These are phyloP conservation scores for Monosporozyma yasuniensis DNA, from an alignment of 805 yeast genomes.

Conservation along the genomic window DNA sequence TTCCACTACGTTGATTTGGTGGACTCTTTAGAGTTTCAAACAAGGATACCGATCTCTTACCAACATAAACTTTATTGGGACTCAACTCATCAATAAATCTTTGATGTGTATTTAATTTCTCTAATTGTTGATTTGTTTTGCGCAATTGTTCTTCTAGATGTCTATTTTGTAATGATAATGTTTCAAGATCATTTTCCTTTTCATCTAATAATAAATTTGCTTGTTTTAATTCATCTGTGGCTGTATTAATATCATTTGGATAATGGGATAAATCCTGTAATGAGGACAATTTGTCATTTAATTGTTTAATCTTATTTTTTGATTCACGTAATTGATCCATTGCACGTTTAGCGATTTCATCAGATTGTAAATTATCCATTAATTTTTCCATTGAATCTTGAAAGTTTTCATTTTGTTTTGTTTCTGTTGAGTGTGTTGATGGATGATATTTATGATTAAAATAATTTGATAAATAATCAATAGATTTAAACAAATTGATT, in stretches of 20 bases:
- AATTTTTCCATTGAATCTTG: constrained; percentile 70
- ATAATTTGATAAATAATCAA: constrained; percentile 52
- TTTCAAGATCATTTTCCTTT: constrained; percentile 50
- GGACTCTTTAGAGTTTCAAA: constrained; percentile 12
- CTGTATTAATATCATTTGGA: constrained; percentile 34
- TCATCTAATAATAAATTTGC: constrained; percentile 49
- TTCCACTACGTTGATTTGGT: not conserved
- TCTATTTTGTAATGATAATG: constrained; percentile 47
- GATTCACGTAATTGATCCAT: constrained; percentile 46
- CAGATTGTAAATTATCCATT: constrained; percentile 66
- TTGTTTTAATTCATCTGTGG: constrained; percentile 57
- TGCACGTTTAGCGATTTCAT: constrained; percentile 76
- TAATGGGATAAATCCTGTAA: constrained; percentile 25
- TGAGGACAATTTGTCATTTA: not conserved
- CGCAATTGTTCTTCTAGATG: constrained; percentile 44
- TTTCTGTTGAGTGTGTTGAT: constrained; percentile 19
- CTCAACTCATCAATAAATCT: constrained; percentile 4
- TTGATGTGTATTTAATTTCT: constrained; percentile 15
- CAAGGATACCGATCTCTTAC: constrained; percentile 6
- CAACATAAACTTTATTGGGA: not conserved
- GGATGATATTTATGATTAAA: constrained; percentile 49
- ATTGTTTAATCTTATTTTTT: constrained; percentile 40
- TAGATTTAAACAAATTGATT: constrained; percentile 37
- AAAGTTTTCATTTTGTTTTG: constrained; percentile 31
- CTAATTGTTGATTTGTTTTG: constrained; percentile 15